A percentile compares a stretch with the other conserved stretches of the same genome.
These are phyloP conservation scores for Monilinia aucupariae DNA, from an alignment of 2,329 filamentous ascomycete genomes.

Conservation along the genomic window DNA sequence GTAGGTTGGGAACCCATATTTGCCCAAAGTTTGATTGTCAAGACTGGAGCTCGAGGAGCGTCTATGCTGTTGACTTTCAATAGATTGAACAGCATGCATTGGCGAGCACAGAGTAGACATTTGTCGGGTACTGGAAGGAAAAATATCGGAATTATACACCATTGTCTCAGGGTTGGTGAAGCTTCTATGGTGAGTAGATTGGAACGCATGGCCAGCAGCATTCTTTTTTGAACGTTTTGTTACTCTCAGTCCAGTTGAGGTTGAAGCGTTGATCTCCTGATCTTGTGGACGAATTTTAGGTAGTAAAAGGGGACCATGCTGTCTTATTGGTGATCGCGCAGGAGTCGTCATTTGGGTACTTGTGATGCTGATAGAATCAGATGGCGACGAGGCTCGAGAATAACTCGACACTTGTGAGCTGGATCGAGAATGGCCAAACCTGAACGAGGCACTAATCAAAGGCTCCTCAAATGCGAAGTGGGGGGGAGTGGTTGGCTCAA, in stretches of 20 bases:
- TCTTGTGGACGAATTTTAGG: slow-evolving; percentile 85
- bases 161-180: slow-evolving; percentile 56
- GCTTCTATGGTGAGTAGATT: slow-evolving; percentile 50
- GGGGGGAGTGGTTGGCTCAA: slow-evolving; percentile 47
- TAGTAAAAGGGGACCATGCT: slow-evolving; percentile 73
- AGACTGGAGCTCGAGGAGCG: slow-evolving; percentile 64
- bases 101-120: slow-evolving; percentile 34
- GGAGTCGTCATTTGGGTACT: slow-evolving; percentile 66
- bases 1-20: slow-evolving; percentile 81
- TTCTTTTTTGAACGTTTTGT: slow-evolving; percentile 40
- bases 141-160: slow-evolving; percentile 35
- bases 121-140: slow-evolving; percentile 29
- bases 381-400: slow-evolving; percentile 60
- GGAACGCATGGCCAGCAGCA: slow-evolving; percentile 36
- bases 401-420: slow-evolving; percentile 43
- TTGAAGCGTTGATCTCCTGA: slow-evolving; percentile 61
- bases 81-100: slow-evolving; percentile 32
- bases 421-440: slow-evolving; percentile 38
- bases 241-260: slow-evolving; percentile 43
- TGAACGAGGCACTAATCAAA: slow-evolving; percentile 50
- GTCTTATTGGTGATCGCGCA: slow-evolving; percentile 64
- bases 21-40: slow-evolving; percentile 59
- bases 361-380: slow-evolving; percentile 48
- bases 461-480: slow-evolving; percentile 52
- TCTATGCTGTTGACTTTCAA: slow-evolving; percentile 43